phyloP scores from a whole-genome alignment of 345 rosid genomes.

The Aquilaria yunnanensis region DNA sequence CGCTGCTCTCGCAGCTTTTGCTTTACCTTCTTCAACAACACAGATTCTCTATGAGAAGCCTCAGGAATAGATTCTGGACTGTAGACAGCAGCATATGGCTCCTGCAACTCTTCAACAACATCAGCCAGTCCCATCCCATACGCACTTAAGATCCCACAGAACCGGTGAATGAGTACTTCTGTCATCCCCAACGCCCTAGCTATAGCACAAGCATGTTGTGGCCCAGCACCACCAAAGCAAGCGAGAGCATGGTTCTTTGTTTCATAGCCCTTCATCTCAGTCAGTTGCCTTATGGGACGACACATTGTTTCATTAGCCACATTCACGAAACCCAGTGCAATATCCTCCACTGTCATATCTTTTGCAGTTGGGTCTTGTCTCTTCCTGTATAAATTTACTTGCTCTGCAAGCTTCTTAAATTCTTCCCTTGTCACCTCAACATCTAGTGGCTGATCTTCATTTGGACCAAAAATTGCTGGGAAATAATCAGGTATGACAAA shows the following conservation, averaged over 20 bases:
- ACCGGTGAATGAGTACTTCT: conserved; percentile 81
- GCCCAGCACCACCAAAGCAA: conserved; percentile 99
- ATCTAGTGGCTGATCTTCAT: conserved; percentile 81
- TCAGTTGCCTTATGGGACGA: conserved; percentile 88
- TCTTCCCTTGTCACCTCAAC: conserved; percentile 63
- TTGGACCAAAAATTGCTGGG: conserved; percentile 89
- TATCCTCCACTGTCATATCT: conserved; percentile 84
- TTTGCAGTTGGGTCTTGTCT: conserved; percentile 65
- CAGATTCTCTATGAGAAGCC: conserved; percentile 55
- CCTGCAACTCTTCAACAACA: conserved; percentile 95
- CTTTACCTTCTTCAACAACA: conserved; percentile 48
- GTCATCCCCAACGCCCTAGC: conserved; percentile 92
- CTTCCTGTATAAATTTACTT: conserved; percentile 73
- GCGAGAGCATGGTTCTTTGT: conserved; percentile 92
- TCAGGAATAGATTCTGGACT: conserved; percentile 57
- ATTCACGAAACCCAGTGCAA: conserved; percentile 83
- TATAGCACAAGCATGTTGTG: conserved; percentile 97
- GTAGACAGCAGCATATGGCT: conserved; percentile 87
- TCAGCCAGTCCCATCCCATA: conserved; percentile 99
- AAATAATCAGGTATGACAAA: conserved; percentile 89
- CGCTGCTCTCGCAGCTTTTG: conserved; percentile 76
- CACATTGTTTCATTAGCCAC: conserved; percentile 99
- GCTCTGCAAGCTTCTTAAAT: conserved; percentile 64
- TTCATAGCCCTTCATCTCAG: conserved; percentile 99
- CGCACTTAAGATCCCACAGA: conserved; percentile 92